Evolutionary conservation across 495 filamentous ascomycete species (phyloP).

Genomic region (Talaromyces wortmannii): DNA sequence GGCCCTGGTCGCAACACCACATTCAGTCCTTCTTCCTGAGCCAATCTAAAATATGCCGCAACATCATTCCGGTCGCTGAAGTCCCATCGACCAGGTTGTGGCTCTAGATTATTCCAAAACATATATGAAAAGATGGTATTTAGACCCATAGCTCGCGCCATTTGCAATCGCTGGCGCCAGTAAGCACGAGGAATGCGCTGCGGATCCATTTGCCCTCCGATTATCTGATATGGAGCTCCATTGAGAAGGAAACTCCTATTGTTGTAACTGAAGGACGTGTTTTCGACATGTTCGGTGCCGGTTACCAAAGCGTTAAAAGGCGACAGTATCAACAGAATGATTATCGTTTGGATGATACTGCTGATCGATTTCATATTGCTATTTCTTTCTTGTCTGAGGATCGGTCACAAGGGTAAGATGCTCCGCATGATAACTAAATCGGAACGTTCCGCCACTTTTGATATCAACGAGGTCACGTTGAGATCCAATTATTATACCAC

Average conservation of each 20-base stretch:
- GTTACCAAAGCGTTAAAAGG: neutral
- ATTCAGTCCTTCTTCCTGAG: conserved; percentile 32
- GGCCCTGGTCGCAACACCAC: conserved; percentile 36
- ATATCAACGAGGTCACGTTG: no score
- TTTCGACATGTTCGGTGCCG: neutral
- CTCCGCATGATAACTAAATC: no score
- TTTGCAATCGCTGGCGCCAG: neutral
- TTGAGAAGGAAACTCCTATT: neutral
- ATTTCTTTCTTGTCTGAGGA: no score
- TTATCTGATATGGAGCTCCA: neutral
- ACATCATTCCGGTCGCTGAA: conserved; percentile 26
- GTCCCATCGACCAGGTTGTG: conserved; percentile 22
- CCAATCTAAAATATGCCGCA: conserved; percentile 30
- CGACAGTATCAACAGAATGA: neutral
- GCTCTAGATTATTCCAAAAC: conserved; percentile 40
- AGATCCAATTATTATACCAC: no score
- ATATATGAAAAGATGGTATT: neutral
- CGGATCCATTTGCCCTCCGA: conserved; percentile 1
- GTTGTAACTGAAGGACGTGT: neutral
- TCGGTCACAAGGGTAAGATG: no score
- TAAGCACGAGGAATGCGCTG: neutral
- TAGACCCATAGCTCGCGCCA: neutral
- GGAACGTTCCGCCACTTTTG: no score
- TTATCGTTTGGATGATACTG: no score
- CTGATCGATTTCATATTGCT: no score